Conservation (phyloP, 2,329 filamentous ascomycete genomes). For the Cladobotryum mycophilum region DNA sequence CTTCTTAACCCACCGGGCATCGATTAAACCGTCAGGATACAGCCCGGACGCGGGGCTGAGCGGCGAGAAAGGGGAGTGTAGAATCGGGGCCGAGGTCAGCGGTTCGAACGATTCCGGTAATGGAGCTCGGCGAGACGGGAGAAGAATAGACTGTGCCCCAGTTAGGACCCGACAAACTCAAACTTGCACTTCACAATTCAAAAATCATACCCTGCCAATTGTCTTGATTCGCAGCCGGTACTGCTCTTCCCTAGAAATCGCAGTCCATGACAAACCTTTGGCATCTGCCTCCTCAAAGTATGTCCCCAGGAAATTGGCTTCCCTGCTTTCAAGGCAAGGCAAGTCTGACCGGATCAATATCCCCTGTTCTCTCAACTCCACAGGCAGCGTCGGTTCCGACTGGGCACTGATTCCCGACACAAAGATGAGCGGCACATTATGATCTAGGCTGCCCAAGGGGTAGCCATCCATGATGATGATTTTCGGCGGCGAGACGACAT, state of each 20-base stretch:
- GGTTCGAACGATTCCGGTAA: constrained; percentile 46
- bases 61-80: constrained; percentile 90
- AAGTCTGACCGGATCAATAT: constrained; percentile 64
- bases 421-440: constrained; percentile 79
- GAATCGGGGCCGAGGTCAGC: constrained; percentile 43
- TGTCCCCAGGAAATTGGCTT: constrained; percentile 58
- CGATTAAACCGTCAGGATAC: constrained; percentile 85
- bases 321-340: constrained; percentile 57
- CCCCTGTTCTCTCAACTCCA: constrained; percentile 51
- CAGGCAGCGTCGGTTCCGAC: constrained; percentile 37
- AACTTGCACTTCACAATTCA: constrained; percentile 8
- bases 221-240: constrained; percentile 64
- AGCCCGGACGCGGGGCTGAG: constrained; percentile 74
- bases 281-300: constrained; percentile 63
- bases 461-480: constrained; percentile 65
- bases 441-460: constrained; percentile 70
- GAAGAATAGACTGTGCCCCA: constrained; percentile 42
- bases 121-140: constrained; percentile 51
- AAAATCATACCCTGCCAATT: constrained; percentile 67
- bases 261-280: constrained; percentile 60
- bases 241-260: constrained; percentile 44
- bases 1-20: constrained; percentile 77
- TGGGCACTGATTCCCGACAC: constrained; percentile 64
- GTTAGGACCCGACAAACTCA: constrained; percentile 18
- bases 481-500: constrained; percentile 13